Percentiles rank a stretch among this genome's conserved stretches.
These are phyloP conservation scores for Colletotrichum musae DNA, from an alignment of 2,329 filamentous ascomycete species.

Conservation along the genomic window DNA sequence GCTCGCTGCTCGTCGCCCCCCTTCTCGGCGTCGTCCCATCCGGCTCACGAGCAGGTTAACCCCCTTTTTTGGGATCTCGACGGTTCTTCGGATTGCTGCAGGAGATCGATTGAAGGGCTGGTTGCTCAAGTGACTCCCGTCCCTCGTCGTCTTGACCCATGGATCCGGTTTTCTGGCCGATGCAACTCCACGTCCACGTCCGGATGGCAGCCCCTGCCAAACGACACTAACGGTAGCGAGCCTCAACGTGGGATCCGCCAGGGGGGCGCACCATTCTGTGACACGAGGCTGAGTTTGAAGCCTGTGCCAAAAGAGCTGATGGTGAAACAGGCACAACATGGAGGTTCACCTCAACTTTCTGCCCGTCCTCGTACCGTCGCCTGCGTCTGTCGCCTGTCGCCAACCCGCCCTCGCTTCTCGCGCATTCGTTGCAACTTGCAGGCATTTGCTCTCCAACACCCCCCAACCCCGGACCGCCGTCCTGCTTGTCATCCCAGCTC, in stretches of 20 bases:
- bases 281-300: constrained; percentile 42
- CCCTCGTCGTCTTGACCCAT: constrained; percentile 7
- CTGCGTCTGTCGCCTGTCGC: constrained; percentile 5
- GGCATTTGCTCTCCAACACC: constrained; percentile 5
- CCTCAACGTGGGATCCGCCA: constrained; percentile 12
- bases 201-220: constrained; percentile 5
- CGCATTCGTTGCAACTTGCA: constrained; percentile 12
- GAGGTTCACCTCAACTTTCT: constrained; percentile 36
- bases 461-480: constrained; percentile 19
- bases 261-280: constrained; percentile 33
- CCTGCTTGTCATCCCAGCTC: constrained; percentile 37
- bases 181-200: constrained; percentile 1
- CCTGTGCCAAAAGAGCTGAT: constrained; percentile 37
- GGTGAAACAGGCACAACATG: constrained; percentile 34
- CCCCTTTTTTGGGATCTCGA: background rate
- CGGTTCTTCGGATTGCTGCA: background rate
- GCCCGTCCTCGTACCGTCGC: constrained; percentile 23
- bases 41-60: constrained; percentile 3
- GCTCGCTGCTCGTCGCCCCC: background rate
- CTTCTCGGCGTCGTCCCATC: constrained; percentile 23
- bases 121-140: constrained; percentile 3
- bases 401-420: constrained; percentile 9
- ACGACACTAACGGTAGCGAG: background rate
- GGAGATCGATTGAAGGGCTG: constrained; percentile 20
- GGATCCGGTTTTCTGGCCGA: constrained; percentile 10